Evolutionary conservation across 108 stramenopile genomes (phyloP).

Genomic region (Cyclotella sp.): DNA sequence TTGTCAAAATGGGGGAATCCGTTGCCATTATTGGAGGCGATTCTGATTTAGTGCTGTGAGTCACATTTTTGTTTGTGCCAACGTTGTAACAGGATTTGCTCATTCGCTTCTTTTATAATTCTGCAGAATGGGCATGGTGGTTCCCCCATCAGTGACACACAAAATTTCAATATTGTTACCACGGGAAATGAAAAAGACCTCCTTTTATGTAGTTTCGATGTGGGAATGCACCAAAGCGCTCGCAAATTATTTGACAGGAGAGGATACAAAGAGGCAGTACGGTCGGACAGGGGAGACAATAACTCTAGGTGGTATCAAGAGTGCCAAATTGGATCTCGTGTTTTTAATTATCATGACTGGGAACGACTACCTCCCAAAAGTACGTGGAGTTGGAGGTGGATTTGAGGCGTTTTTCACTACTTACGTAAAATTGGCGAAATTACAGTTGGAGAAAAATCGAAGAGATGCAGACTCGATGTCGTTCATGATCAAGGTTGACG

Average conservation of each 20-base stretch:
- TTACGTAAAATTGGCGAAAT: conserved; percentile 48
- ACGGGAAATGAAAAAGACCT: conserved; percentile 38
- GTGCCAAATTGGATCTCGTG: conserved; percentile 75
- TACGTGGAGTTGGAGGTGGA: conserved; percentile 59
- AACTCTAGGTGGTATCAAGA: conserved; percentile 22
- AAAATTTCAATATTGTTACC: conserved; percentile 84
- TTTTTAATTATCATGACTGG: conserved; percentile 87
- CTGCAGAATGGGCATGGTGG: conserved; percentile 66
- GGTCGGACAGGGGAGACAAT: conserved; percentile 10
- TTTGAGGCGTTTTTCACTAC: conserved; percentile 59
- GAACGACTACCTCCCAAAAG: conserved; percentile 89
- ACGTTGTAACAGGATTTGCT: neutral
- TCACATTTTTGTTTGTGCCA: neutral
- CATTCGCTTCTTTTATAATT: neutral
- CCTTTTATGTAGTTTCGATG: conserved; percentile 54
- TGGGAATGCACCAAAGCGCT: conserved; percentile 76
- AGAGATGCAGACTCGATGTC: conserved; percentile 19
- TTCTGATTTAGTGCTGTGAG: conserved; percentile 80
- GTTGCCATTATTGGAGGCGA: conserved; percentile 88
- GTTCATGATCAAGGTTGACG: conserved; percentile 66
- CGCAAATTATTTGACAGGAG: conserved; percentile 41
- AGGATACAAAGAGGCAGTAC: conserved; percentile 18
- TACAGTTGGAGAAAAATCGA: conserved; percentile 32
- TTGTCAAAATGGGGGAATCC: conserved; percentile 54
- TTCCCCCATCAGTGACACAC: conserved; percentile 75